Conservation (phyloP, 371 early-diverging fungal genomes). For the Zopfochytrium polystomum region DNA sequence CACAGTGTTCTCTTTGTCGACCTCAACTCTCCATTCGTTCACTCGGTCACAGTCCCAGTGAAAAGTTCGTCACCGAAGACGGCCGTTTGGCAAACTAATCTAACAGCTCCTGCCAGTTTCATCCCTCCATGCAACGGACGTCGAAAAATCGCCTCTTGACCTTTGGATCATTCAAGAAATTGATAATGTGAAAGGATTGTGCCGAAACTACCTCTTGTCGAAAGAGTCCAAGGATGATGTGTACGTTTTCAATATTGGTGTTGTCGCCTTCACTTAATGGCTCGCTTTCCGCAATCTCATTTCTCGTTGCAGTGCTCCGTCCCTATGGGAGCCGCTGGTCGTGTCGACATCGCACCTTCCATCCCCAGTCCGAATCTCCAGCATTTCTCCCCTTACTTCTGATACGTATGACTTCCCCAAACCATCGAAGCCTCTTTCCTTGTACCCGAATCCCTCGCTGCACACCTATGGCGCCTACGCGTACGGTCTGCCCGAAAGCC, state of each 20-base stretch:
- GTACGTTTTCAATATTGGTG: too few species aligned
- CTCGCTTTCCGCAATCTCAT: too few species aligned
- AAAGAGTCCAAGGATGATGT: neutral
- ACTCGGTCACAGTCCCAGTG: neutral
- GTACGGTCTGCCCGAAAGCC: conserved; percentile 3
- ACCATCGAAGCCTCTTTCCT: neutral
- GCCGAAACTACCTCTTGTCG: neutral
- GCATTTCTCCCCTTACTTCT: too few species aligned
- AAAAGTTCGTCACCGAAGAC: conserved; percentile 5
- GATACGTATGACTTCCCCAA: too few species aligned
- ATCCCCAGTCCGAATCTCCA: neutral
- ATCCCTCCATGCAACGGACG: neutral
- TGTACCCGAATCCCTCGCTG: neutral
- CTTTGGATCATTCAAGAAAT: conserved; percentile 2
- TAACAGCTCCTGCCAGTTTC: too few species aligned
- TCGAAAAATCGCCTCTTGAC: neutral
- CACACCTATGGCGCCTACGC: conserved; percentile 4
- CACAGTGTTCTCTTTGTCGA: conserved; percentile 59
- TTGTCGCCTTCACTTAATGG: too few species aligned
- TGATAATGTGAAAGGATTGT: neutral
- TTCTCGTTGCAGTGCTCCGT: neutral
- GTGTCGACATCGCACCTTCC: neutral
- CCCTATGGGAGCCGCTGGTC: neutral
- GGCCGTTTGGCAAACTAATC: too few species aligned
- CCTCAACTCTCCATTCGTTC: conserved; percentile 57